Evolutionary conservation across 140 eudicot species (phyloP).

Genomic region (Bidens hawaiensis): DNA sequence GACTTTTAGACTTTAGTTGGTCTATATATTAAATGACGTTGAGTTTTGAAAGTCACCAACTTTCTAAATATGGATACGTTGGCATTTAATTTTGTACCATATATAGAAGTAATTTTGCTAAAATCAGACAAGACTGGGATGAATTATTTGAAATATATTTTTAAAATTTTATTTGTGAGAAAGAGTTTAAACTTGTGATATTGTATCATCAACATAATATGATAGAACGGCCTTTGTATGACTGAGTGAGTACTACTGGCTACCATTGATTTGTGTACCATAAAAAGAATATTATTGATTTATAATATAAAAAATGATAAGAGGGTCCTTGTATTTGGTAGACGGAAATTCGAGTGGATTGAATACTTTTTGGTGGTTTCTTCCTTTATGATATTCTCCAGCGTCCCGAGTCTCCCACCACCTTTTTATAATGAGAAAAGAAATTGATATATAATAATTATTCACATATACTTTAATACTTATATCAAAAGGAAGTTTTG

Average conservation of each 20-base stretch:
- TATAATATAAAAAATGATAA: not conserved
- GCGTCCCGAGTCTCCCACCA: conserved; percentile 9
- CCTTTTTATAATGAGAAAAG: not conserved
- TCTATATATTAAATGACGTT: not conserved
- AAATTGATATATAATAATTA: not conserved
- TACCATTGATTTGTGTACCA: not conserved
- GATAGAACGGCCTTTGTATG: conserved; percentile 6
- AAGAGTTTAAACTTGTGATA: not conserved
- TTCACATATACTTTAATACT: too few species aligned
- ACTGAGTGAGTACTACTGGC: too few species aligned
- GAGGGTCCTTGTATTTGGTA: conserved; percentile 7
- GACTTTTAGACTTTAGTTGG: not conserved
- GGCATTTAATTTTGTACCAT: not conserved
- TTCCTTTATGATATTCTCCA: conserved; percentile 5
- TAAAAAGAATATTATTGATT: not conserved
- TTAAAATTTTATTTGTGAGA: not conserved
- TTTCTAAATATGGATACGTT: not conserved
- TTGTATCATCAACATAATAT: not conserved
- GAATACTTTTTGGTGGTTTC: conserved; percentile 1
- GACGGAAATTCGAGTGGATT: conserved; percentile 6
- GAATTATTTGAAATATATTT: not conserved
- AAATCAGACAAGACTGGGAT: not conserved
- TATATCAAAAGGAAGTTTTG: too few species aligned
- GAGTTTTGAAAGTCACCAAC: not conserved
- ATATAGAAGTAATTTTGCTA: not conserved